Evolutionary conservation across 768 basidiomycete species (phyloP).

Genomic region (Porphyrellus cyaneotinctus): DNA sequence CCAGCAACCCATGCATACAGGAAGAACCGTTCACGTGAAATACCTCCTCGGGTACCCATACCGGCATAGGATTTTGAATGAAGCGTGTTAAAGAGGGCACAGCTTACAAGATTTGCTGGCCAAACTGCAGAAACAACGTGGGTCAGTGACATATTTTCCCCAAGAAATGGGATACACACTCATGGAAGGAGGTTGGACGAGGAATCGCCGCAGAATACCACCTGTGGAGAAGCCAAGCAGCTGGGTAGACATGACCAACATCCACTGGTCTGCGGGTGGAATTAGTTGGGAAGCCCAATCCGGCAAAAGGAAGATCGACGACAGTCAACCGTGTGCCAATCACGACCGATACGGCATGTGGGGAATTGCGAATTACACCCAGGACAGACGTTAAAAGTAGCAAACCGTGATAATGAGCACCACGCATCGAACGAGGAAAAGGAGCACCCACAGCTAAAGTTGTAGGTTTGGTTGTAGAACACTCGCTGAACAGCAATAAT

Average conservation of each 20-base stretch:
- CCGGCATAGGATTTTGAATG: conserved; percentile 52
- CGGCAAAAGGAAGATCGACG: no score
- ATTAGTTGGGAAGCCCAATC: no score
- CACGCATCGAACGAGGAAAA: not conserved
- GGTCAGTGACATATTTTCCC: not conserved
- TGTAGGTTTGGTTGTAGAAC: conserved; percentile 57
- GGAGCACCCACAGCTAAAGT: conserved; percentile 41
- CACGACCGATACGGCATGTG: not conserved
- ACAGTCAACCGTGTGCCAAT: not conserved
- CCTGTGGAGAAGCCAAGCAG: conserved; percentile 62
- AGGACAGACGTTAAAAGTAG: not conserved
- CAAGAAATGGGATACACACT: conserved; percentile 33
- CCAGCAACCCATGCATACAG: conserved; percentile 34
- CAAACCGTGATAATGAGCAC: not conserved
- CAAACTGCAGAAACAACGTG: conserved; percentile 52
- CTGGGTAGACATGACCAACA: conserved; percentile 69
- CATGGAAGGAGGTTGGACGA: conserved; percentile 64
- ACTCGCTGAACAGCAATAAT: conserved; percentile 71
- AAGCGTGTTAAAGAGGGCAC: conserved; percentile 70
- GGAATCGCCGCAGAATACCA: conserved; percentile 55
- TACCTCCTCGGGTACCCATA: conserved; percentile 40
- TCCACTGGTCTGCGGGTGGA: conserved; percentile 48
- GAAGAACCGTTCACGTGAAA: conserved; percentile 55
- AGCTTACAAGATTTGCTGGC: conserved; percentile 67
- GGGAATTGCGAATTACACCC: not conserved